Conservation (phyloP, 148 eudicot genomes). For the Chenopodium quinoa region DNA sequence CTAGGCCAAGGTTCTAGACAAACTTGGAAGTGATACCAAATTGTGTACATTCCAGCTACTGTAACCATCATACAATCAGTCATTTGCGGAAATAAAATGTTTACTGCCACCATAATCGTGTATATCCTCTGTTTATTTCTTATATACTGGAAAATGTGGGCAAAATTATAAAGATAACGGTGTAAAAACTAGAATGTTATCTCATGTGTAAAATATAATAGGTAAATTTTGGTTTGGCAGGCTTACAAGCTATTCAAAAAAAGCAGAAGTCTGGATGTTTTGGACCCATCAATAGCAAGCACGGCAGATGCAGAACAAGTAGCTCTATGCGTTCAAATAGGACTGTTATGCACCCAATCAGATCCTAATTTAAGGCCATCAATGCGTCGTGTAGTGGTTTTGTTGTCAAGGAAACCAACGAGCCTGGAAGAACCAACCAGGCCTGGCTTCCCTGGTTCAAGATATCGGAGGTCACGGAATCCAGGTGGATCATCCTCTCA, state of each 20-base stretch:
- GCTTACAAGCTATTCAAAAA: slow-evolving; percentile 65
- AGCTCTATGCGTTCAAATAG: slow-evolving; percentile 54
- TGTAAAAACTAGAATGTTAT: no score
- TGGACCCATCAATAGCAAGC: slow-evolving; percentile 57
- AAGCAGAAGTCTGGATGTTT: slow-evolving; percentile 53
- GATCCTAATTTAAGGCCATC: slow-evolving; percentile 65
- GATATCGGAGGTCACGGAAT: slow-evolving; percentile 43
- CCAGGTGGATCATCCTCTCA: slow-evolving; percentile 39
- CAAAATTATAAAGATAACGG: not conserved
- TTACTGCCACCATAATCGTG: no score
- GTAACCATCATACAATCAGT: no score
- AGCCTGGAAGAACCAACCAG: slow-evolving; percentile 63
- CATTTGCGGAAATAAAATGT: no score
- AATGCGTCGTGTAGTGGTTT: slow-evolving; percentile 61
- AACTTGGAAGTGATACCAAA: no score
- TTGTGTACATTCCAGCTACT: no score
- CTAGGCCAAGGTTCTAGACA: no score
- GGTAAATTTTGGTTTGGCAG: slow-evolving; percentile 33
- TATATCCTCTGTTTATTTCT: no score
- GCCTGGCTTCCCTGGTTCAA: slow-evolving; percentile 64
- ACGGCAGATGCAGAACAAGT: slow-evolving; percentile 65
- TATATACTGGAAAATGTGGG: not conserved
- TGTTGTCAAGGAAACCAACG: slow-evolving; percentile 61
- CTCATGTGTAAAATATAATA: not conserved
- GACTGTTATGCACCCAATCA: slow-evolving; percentile 69